A percentile compares a stretch with the other conserved stretches of the same genome.
These are phyloP conservation scores for Suhomyces taliae DNA, from an alignment of 1,139 yeast genomes.

Conservation along the genomic window DNA sequence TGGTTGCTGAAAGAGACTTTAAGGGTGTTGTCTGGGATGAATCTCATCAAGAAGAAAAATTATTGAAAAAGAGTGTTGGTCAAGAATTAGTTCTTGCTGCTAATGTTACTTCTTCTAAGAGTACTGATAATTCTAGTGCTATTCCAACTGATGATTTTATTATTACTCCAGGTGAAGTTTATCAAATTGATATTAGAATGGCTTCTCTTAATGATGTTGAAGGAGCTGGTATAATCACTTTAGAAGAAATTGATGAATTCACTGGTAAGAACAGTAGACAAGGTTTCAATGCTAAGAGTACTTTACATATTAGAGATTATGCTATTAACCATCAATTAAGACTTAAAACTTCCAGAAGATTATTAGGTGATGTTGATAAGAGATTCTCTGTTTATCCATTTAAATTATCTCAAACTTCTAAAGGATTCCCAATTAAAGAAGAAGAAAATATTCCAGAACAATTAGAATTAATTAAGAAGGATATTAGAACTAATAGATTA, in stretches of 20 bases:
- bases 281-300: constrained; percentile 60
- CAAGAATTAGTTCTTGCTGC: constrained; percentile 41
- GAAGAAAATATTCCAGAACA: constrained; percentile 37
- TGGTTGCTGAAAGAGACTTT: constrained; percentile 87
- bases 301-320: constrained; percentile 82
- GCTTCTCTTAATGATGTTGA: constrained; percentile 58
- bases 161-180: constrained; percentile 81
- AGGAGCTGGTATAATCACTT: constrained; percentile 65
- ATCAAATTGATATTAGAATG: constrained; percentile 79
- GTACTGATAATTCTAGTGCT: constrained; percentile 43
- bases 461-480: constrained; percentile 45
- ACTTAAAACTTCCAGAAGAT: constrained; percentile 69
- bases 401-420: constrained; percentile 68
- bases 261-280: constrained; percentile 60
- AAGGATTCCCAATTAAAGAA: constrained; percentile 55
- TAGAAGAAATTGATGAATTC: constrained; percentile 63
- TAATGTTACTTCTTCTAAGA: constrained; percentile 35
- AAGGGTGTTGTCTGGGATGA: constrained; percentile 94
- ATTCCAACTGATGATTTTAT: constrained; percentile 76
- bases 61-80: constrained; percentile 47
- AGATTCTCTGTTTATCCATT: constrained; percentile 86
- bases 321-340: constrained; percentile 76
- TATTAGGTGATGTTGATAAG: constrained; percentile 70
- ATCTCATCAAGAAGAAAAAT: constrained; percentile 68
- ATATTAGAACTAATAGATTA: constrained; percentile 60